These are phyloP conservation scores for Populus nigra DNA, from an alignment of 345 rosid genomes.

Conservation along the genomic window DNA sequence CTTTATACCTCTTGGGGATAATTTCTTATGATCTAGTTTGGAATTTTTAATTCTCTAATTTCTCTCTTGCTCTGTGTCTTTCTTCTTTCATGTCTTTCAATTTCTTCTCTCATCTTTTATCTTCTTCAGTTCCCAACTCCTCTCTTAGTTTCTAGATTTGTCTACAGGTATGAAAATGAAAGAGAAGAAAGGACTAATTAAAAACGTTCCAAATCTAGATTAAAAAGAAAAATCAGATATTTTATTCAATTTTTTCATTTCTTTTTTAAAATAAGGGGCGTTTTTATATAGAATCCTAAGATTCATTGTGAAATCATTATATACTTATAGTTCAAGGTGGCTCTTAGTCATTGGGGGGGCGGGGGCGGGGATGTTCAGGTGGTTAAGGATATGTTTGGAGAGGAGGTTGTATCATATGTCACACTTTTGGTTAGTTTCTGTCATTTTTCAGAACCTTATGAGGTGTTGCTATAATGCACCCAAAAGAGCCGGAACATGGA, in stretches of 20 bases:
- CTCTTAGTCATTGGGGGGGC: neutral
- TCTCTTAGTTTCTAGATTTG: neutral
- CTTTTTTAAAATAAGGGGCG: neutral
- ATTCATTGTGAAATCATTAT: neutral
- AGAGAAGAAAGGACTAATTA: no score
- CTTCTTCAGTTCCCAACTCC: neutral
- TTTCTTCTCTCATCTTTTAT: neutral
- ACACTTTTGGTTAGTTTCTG: neutral
- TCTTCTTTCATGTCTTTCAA: neutral
- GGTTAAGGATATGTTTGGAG: neutral
- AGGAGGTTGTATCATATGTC: neutral
- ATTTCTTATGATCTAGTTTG: neutral
- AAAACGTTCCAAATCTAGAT: neutral
- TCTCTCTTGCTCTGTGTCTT: neutral
- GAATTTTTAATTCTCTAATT: neutral
- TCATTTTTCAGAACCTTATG: neutral
- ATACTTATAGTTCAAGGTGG: neutral
- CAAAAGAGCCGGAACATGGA: neutral
- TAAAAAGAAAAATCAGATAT: neutral
- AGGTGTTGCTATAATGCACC: neutral
- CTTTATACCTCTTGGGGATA: neutral
- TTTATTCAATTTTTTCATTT: no score
- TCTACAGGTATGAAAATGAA: neutral
- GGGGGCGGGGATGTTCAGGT: neutral
- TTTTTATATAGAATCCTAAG: neutral